Evolutionary conservation across 2,329 filamentous ascomycete species (phyloP).

Genomic region (Penicillium capsulatum): DNA sequence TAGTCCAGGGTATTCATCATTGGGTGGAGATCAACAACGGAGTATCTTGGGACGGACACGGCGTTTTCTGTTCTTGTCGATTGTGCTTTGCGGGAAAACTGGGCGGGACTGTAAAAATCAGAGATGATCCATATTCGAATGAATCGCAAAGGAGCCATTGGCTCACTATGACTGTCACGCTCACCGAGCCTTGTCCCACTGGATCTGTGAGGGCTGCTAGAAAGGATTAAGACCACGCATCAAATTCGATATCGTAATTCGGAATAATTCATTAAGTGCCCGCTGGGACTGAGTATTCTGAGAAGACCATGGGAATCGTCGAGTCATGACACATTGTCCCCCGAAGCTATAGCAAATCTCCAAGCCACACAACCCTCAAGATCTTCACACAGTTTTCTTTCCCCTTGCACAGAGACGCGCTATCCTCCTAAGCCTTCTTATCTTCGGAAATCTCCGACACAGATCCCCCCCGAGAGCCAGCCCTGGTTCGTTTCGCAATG

Average conservation of each 20-base stretch:
- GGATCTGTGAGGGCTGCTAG: background rate
- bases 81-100: background rate
- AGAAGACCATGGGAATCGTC: slow-evolving; percentile 4
- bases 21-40: background rate
- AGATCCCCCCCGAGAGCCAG: slow-evolving; percentile 7
- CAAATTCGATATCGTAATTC: no score
- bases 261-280: no score
- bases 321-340: slow-evolving; percentile 6
- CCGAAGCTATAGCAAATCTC: slow-evolving; percentile 6
- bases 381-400: no score
- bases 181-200: no score
- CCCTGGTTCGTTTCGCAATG: slow-evolving; percentile 52
- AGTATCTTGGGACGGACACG: background rate
- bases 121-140: background rate
- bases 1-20: background rate
- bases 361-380: background rate
- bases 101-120: background rate
- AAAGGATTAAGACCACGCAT: no score
- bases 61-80: slow-evolving; percentile 9
- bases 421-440: slow-evolving; percentile 2
- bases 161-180: no score
- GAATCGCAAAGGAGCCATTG: background rate
- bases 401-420: no score
- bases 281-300: slow-evolving; percentile 1
- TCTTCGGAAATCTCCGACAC: slow-evolving; percentile 15